Evolutionary conservation across 108 stramenopile species (phyloP).

Genomic region (Cyclostephanos tholiformis): DNA sequence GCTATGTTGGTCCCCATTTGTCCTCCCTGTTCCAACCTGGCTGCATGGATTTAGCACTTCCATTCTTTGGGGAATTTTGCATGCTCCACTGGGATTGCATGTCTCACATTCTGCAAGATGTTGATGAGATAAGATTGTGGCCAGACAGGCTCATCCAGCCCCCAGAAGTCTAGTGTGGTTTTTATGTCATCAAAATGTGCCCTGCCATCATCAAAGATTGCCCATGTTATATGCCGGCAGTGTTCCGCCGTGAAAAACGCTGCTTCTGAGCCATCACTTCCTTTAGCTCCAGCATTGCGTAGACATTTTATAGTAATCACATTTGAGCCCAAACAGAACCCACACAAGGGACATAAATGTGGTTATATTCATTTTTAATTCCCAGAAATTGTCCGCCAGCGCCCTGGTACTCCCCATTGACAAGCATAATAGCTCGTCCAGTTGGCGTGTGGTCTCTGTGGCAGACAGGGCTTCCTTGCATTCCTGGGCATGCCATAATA

Average conservation of each 20-base stretch:
- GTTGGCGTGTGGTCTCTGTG: neutral
- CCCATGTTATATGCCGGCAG: neutral
- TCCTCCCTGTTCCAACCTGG: no score
- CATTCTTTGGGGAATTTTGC: neutral
- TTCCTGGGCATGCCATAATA: neutral
- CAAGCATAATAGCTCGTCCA: neutral
- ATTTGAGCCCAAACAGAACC: neutral
- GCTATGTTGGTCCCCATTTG: no score
- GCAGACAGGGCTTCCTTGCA: neutral
- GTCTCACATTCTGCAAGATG: neutral
- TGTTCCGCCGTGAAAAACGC: no score
- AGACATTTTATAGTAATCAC: neutral
- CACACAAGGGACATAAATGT: neutral
- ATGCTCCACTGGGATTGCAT: neutral
- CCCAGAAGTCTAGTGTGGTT: neutral
- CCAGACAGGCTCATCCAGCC: neutral
- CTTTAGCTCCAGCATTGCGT: neutral
- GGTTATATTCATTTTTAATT: neutral
- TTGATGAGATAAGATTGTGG: neutral
- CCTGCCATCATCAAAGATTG: neutral
- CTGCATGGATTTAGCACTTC: no score
- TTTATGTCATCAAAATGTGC: no score
- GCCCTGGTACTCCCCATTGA: neutral
- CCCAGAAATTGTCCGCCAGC: neutral
- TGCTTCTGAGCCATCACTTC: no score